A percentile compares a stretch with the other conserved stretches of the same genome.
Evolutionary conservation across 2,329 filamentous ascomycete species (phyloP).

Genomic region (Aspergillus aculeatinus): DNA sequence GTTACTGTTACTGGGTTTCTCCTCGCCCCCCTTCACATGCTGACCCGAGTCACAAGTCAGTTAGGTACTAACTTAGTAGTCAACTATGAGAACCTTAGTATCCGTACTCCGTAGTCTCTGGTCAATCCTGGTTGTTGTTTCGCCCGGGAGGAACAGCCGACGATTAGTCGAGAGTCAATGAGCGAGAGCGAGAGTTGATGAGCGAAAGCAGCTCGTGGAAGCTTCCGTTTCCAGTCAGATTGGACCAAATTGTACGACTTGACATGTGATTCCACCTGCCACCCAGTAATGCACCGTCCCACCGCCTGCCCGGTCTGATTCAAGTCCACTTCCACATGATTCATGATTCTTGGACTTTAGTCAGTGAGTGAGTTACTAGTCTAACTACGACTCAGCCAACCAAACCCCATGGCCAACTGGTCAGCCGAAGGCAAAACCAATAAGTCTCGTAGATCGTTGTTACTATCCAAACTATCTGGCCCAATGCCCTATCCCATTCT

Average conservation of each 20-base stretch:
- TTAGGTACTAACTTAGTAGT: background rate
- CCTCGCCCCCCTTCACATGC: background rate
- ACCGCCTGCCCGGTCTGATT: background rate
- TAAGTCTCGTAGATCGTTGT: too few species aligned
- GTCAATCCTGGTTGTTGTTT: background rate
- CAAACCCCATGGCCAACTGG: too few species aligned
- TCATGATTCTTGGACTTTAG: too few species aligned
- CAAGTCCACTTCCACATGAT: background rate
- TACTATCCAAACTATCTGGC: too few species aligned
- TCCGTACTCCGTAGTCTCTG: too few species aligned
- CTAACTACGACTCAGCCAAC: too few species aligned
- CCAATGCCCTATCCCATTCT: too few species aligned
- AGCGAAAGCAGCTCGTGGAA: background rate
- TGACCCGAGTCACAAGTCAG: background rate
- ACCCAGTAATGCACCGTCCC: conserved; percentile 1
- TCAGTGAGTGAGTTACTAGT: too few species aligned
- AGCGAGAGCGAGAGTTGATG: background rate
- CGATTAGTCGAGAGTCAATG: background rate
- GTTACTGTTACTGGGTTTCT: too few species aligned
- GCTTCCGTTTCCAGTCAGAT: background rate
- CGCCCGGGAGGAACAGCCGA: background rate
- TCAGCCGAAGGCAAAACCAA: too few species aligned
- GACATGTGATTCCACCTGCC: conserved; percentile 5
- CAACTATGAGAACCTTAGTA: too few species aligned
- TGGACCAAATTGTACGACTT: background rate